phyloP scores from a whole-genome alignment of 73 alveolate species.

The Tetrahymena borealis region DNA sequence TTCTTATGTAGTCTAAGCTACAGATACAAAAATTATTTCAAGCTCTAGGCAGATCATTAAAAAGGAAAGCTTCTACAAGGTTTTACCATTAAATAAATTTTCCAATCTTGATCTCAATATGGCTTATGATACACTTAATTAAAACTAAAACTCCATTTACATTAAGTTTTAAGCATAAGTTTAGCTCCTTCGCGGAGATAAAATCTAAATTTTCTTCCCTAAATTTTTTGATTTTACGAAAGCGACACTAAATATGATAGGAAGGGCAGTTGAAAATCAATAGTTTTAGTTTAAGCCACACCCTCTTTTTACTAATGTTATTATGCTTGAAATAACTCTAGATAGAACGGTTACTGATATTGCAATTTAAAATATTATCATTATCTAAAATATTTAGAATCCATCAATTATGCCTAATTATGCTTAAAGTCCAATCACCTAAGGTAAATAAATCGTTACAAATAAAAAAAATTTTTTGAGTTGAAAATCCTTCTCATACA shows the following conservation, averaged over 20 bases:
- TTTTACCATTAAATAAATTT: not conserved
- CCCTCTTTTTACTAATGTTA: not conserved
- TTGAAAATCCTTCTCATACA: too few species aligned
- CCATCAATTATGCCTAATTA: too few species aligned
- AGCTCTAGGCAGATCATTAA: not conserved
- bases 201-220: not conserved
- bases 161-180: not conserved
- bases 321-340: too few species aligned
- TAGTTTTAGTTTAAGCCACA: not conserved
- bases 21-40: not conserved
- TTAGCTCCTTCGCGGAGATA: not conserved
- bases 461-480: too few species aligned
- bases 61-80: not conserved
- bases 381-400: too few species aligned
- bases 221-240: not conserved
- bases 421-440: too few species aligned
- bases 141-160: not conserved
- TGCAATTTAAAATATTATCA: too few species aligned
- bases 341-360: too few species aligned
- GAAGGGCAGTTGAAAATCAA: not conserved
- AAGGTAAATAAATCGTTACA: too few species aligned
- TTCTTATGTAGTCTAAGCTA: not conserved
- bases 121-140: not conserved
- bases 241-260: not conserved
- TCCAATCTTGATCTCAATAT: not conserved